Evolutionary conservation across 352 stramenopile genomes (phyloP).

Genomic region (Blastocystis sp.): DNA sequence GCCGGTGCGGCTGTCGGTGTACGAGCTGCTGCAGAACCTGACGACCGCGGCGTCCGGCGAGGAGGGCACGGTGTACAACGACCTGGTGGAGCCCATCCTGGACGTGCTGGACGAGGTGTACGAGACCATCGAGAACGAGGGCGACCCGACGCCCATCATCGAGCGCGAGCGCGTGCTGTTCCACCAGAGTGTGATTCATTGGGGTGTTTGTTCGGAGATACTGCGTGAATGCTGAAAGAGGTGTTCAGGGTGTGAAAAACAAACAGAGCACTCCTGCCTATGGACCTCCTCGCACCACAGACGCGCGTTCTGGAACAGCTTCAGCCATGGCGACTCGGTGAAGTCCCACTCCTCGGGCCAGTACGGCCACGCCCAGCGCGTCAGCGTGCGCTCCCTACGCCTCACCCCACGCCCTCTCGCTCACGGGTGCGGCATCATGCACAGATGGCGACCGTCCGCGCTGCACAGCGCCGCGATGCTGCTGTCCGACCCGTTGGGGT

Average conservation of each 20-base stretch:
- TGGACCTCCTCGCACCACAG: slow-evolving; percentile 83
- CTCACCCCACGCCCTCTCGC: background rate
- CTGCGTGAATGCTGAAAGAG: no score
- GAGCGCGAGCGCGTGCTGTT: slow-evolving; percentile 19
- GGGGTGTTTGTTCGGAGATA: background rate
- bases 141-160: slow-evolving; percentile 27
- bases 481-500: slow-evolving; percentile 93
- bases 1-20: slow-evolving; percentile 42
- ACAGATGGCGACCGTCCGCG: slow-evolving; percentile 91
- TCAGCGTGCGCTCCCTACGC: slow-evolving; percentile 86
- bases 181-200: slow-evolving; percentile 53
- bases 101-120: slow-evolving; percentile 59
- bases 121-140: slow-evolving; percentile 47
- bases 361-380: slow-evolving; percentile 95
- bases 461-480: slow-evolving; percentile 94
- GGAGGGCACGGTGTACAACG: slow-evolving; percentile 54
- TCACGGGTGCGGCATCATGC: slow-evolving; percentile 95
- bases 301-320: slow-evolving; percentile 96
- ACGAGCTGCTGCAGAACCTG: slow-evolving; percentile 66
- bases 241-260: no score
- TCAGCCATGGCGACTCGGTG: slow-evolving; percentile 87
- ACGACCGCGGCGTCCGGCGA: slow-evolving; percentile 13
- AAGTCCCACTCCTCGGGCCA: slow-evolving; percentile 81
- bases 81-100: slow-evolving; percentile 61
- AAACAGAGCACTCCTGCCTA: background rate